Evolutionary conservation across 257 asterid genomes (phyloP), one percentile per base, ranked within the genome.

Genomic region (Solanum piurae): DNA sequence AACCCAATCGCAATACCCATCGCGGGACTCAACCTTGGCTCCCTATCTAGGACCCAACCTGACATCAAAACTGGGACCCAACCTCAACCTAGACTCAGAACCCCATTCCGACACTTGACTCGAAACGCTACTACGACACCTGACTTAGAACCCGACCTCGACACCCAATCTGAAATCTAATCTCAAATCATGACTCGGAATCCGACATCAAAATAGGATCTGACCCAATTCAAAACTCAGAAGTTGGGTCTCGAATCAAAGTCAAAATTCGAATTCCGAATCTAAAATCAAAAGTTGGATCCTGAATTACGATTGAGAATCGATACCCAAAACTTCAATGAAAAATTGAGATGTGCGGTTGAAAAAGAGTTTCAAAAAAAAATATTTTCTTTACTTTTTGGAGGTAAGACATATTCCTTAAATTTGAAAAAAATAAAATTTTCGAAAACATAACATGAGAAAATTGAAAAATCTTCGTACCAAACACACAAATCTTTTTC

Each of bases 181-280:
- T 20, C 66, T 58, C 25, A 58, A 20, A 58, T 20, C 5, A 58
- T 7, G 66, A 58, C 66, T 7, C 2, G 2, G 1, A 7, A 58
- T 20, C 4, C 5, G 66, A 58, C 66, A 58, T 20, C 11, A 55
- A 55, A 55, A 55, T 55, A 55, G 10, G 66, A 55, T 20, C 5
- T 58, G 66, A 20, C 25, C 25, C 66, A 58, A 58, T 18, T 18
- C n/a, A 1, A 18, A 20, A 58, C 66, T 7, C 66, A 18, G 11
- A 20, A 55, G 11, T 55, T 55, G 25, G 66, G 11, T 55, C 25
- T 55, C 25, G 11, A 55, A 55, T 20, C 2, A 18, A 55, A 55
- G 64, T 55, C 2, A 3, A 1, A 55, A 55, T 55, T 18, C 0
- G 4, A 6, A 18, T 55, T 7, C 0, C 4, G 0, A 0, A 52